These are phyloP conservation scores for Petrea volubilis DNA, from an alignment of 257 asterid genomes.

Conservation along the genomic window DNA sequence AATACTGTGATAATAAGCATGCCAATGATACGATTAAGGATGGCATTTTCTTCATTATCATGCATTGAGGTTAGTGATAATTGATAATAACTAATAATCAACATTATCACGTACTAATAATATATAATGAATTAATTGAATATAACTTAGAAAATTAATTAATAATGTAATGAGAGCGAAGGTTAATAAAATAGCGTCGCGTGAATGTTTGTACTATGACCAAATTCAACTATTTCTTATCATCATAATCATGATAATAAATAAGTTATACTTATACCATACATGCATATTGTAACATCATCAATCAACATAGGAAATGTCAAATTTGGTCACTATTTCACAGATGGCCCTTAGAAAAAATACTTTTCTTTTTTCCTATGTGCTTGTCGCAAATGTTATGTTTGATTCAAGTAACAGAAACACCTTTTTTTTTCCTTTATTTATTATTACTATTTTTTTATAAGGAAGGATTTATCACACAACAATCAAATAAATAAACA, in stretches of 20 bases:
- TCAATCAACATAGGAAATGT: conserved; percentile 2
- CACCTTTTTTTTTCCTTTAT: neutral
- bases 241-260: neutral
- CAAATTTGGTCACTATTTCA: conserved; percentile 13
- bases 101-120: neutral
- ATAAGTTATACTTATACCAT: neutral
- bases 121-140: neutral
- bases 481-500: too few relatives aligned
- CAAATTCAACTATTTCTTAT: conserved; percentile 3
- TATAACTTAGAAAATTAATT: neutral
- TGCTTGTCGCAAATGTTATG: conserved; percentile 2
- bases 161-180: neutral
- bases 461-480: too few relatives aligned
- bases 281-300: neutral
- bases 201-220: neutral
- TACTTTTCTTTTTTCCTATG: conserved; percentile 3
- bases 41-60: too few relatives aligned
- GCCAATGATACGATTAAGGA: too few relatives aligned
- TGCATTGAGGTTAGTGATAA: too few relatives aligned
- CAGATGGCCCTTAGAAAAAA: neutral
- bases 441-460: too few relatives aligned
- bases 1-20: too few relatives aligned
- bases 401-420: conserved; percentile 29
- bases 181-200: neutral
- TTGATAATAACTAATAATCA: too few relatives aligned